These are phyloP conservation scores for Arabis hirsuta DNA, from an alignment of 345 rosid genomes.

Conservation along the genomic window DNA sequence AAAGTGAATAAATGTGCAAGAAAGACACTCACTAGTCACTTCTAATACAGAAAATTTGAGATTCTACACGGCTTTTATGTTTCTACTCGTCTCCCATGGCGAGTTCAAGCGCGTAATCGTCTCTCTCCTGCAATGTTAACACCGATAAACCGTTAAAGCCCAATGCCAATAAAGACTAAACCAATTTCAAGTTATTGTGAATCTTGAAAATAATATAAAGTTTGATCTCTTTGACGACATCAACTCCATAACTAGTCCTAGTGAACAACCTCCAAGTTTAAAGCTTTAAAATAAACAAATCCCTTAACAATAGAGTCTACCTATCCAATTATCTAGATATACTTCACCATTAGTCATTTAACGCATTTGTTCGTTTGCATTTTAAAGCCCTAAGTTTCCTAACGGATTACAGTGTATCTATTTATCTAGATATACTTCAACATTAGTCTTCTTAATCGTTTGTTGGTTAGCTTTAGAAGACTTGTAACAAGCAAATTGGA, in stretches of 20 bases:
- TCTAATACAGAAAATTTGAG: constrained; percentile 12
- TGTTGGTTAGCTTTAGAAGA: constrained; percentile 7
- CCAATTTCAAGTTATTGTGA: background rate
- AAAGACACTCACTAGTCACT: constrained; percentile 29
- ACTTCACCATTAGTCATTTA: background rate
- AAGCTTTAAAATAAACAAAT: background rate
- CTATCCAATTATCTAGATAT: background rate
- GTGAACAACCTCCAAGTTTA: background rate
- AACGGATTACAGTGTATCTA: background rate
- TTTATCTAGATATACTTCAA: background rate
- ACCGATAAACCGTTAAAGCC: background rate
- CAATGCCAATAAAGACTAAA: background rate
- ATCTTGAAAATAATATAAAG: background rate
- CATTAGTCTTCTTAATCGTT: background rate
- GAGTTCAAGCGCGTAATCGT: constrained; percentile 91
- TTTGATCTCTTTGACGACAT: background rate
- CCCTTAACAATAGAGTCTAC: background rate
- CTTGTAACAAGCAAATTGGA: constrained; percentile 14
- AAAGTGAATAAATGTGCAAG: background rate
- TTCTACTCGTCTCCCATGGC: constrained; percentile 86
- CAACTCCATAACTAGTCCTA: background rate
- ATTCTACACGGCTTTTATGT: background rate
- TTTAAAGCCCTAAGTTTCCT: no score
- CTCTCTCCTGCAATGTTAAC: constrained; percentile 69
- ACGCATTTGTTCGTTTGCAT: background rate